Base-by-base conservation (phyloP, 371 early-diverging fungal species). In the Thermomucor indicae-seudaticae region DNA sequence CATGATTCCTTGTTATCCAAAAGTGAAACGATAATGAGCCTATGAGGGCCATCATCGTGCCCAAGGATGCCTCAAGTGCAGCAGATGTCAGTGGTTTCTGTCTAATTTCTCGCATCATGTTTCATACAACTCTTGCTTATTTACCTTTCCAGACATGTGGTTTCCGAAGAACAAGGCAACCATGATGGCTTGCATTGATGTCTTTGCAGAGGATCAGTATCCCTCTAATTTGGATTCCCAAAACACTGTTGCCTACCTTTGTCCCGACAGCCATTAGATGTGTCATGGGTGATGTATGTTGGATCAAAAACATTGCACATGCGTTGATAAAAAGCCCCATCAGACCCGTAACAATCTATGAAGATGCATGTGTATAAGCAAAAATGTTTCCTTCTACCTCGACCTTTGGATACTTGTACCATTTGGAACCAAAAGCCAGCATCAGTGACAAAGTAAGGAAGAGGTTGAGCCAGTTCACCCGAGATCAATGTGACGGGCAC, bases 351-450 rank as follows among this genome's bases (percentile, higher is more conserved):
- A 57, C 41, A 14, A 34, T 24, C 57, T 47, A 54, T 29, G 16
- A 39, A 38, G 17, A 20, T 11, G 12, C n/a, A 41, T 27, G 14
- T 40, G 31, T 22, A 19, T 29, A 30, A 8, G 14, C 20, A n/a
- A 11, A 10, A 16, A 3, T 29, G 8, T 44, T 30, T 14, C 24
- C 29, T 1, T 28, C 4, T 24, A 10, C 1, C 27, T 23, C 40
- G 20, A 14, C 10, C 7, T 32, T 32, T 14, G 14, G 14, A 32
- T 32, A 32, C 7, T n/a, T 32, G 25, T 45, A 49, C 58, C 58
- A 57, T 40, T 34, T 58, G 53, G n/a, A 58, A 42, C 58, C 58
- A 58, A 31, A 58, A 48, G 10, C 53, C 58, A 42, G 37, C 6
- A 20, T 58, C 58, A 39, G 52, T 32, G 2, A 52, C 17, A 49